These are phyloP conservation scores for Tolypocladium cylindrosporum DNA, from an alignment of 2,329 filamentous ascomycete species.

Conservation along the genomic window DNA sequence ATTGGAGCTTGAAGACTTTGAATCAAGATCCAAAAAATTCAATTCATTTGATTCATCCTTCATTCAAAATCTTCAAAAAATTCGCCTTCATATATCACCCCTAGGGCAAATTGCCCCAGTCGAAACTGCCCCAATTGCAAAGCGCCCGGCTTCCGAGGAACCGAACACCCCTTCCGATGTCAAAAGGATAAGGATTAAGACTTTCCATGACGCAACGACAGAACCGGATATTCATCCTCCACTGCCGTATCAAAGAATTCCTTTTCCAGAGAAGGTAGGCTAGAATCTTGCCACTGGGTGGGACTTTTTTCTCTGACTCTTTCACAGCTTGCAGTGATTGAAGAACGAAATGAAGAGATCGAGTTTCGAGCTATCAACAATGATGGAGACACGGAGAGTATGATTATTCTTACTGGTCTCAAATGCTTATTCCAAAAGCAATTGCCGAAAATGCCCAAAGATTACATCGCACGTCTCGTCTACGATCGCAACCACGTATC, in stretches of 20 bases:
- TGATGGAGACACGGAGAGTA: constrained; percentile 74
- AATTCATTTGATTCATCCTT: too few species aligned
- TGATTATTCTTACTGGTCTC: constrained; percentile 87
- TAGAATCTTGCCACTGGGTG: not conserved
- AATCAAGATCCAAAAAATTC: too few species aligned
- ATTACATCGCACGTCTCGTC: constrained; percentile 94
- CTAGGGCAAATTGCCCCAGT: not conserved
- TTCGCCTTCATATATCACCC: too few species aligned
- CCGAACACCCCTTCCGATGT: not conserved
- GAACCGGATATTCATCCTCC: not conserved
- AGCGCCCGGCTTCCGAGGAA: not conserved
- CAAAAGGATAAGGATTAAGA: not conserved
- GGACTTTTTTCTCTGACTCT: not conserved
- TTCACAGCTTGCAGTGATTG: constrained; percentile 69
- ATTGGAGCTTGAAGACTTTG: too few species aligned
- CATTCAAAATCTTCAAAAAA: too few species aligned
- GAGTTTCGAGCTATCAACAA: constrained; percentile 98
- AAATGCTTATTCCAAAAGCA: constrained; percentile 99
- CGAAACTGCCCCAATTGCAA: not conserved
- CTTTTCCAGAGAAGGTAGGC: not conserved
- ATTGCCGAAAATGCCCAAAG: constrained; percentile 97
- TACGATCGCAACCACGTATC: constrained; percentile 95
- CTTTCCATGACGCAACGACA: not conserved
- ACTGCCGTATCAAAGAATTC: not conserved
- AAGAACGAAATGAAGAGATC: constrained; percentile 89